phyloP scores from a whole-genome alignment of 2,329 filamentous ascomycete genomes.

The Apiospora saccharicola region DNA sequence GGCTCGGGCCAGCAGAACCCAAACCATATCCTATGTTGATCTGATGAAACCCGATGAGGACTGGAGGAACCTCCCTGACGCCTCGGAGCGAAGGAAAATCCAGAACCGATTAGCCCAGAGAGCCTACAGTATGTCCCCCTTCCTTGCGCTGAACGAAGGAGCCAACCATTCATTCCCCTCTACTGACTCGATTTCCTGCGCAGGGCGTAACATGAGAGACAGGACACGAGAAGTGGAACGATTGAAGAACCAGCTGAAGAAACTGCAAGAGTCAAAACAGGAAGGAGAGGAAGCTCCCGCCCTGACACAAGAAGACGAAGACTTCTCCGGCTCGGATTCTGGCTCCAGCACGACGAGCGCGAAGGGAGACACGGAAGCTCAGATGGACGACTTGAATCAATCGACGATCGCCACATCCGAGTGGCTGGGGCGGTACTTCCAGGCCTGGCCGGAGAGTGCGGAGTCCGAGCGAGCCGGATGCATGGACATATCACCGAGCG shows the following conservation, averaged over 20 bases:
- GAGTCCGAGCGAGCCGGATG: conserved; percentile 32
- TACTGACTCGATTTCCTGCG: conserved; percentile 25
- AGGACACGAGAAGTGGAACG: conserved; percentile 44
- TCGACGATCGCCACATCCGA: conserved; percentile 33
- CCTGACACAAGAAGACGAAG: background rate
- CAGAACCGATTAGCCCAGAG: conserved; percentile 45
- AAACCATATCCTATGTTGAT: conserved; percentile 44
- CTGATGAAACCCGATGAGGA: conserved; percentile 46
- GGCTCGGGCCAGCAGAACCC: conserved; percentile 42
- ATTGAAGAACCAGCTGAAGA: conserved; percentile 43
- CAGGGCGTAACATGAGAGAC: conserved; percentile 45
- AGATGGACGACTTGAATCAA: conserved; percentile 5
- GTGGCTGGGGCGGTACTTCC: conserved; percentile 37
- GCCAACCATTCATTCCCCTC: background rate
- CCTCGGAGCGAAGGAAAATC: conserved; percentile 44
- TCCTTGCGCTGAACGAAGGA: background rate
- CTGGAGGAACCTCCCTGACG: conserved; percentile 44
- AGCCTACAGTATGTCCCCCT: conserved; percentile 41
- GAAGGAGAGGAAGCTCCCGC: conserved; percentile 27
- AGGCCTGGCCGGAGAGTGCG: conserved; percentile 37
- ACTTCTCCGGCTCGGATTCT: background rate
- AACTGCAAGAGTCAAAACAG: conserved; percentile 41
- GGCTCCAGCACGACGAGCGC: background rate
- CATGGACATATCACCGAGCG: conserved; percentile 30
- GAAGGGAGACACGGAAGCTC: background rate